Evolutionary conservation across 2,329 filamentous ascomycete species (phyloP).

Genomic region (Talaromyces piceae): DNA sequence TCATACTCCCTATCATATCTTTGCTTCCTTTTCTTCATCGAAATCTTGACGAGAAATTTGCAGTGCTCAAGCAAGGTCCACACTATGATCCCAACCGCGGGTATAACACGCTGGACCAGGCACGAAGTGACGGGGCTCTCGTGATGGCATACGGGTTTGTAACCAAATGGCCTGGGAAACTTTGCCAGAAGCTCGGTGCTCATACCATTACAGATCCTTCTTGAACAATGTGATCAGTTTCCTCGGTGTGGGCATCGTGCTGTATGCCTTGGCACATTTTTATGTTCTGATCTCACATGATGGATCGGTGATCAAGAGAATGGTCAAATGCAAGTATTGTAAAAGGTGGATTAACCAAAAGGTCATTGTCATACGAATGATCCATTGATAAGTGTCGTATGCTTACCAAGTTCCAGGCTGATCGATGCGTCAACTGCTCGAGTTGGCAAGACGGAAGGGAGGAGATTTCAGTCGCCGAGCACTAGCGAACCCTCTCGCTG

Average conservation of each 20-base stretch:
- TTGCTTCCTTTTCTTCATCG: conserved; percentile 61
- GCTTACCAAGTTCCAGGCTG: neutral
- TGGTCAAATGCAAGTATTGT: conserved; percentile 10
- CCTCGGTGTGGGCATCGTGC: conserved; percentile 5
- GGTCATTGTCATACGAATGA: neutral
- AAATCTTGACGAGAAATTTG: conserved; percentile 69
- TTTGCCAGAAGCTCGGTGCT: neutral
- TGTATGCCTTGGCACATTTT: conserved; percentile 8
- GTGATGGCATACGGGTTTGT: conserved; percentile 62
- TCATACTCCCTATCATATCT: conserved; percentile 62
- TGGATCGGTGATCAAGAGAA: conserved; percentile 10
- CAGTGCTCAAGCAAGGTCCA: conserved; percentile 54
- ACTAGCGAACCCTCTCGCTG: neutral
- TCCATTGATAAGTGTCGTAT: neutral
- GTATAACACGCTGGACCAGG: conserved; percentile 65
- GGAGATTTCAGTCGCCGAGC: conserved; percentile 52
- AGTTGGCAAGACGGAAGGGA: conserved; percentile 21
- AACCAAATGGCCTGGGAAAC: conserved; percentile 7
- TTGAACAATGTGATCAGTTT: conserved; percentile 9
- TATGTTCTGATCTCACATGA: conserved; percentile 10
- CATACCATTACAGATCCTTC: conserved; percentile 1
- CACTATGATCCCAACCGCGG: conserved; percentile 44
- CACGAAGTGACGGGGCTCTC: conserved; percentile 62
- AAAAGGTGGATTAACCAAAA: conserved; percentile 8
- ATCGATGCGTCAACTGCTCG: conserved; percentile 1